Evolutionary conservation across 2,329 filamentous ascomycete genomes (phyloP), one percentile per base, ranked within the genome.

Genomic region (Pseudocercospora musae): DNA sequence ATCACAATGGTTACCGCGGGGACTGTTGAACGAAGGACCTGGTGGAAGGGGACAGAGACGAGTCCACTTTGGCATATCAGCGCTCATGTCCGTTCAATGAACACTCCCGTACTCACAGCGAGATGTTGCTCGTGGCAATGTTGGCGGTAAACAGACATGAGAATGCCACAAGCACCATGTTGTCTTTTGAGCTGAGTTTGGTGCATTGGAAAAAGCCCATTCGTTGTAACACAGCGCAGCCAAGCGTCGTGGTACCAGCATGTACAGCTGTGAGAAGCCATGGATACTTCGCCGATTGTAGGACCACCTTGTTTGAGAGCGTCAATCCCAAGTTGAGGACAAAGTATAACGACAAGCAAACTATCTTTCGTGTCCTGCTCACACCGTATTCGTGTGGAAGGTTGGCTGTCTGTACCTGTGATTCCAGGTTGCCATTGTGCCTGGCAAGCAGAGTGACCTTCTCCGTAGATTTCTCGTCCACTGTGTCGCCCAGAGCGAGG

Each of bases 41-140:
- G 85, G 74, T 87, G 86, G 74, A 87, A 87, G 3, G 85, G 83
- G 23, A 87, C 82, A 1, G 85, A 87, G 50, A 85, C 84, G 78
- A 85, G 66, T 15, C 68, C 63, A 18, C 60, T 63, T 7, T 15
- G 33, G 9, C 9, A 1, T 15, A 27, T 37, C 9, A 37, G 15
- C 37, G 15, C 21, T 7, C 31, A 10, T 37, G n/a, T 56, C 13
- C 7, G 7, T 25, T 42, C 20, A 59, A 23, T 18, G n/a, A n/a
- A 42, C 31, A 21, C 2, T 11, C 3, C 18, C n/a, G 27, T 7
- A 62, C 62, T 64, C 25, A 60, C 50, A 87, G 78, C 29, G 84
- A 87, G 42, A 86, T 78, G 75, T 87, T 87, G 20, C 83, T 86
- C 56, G 86, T 81, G 62, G 85, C 85, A 66, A 87, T 86, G 74